A percentile compares a stretch with the other conserved stretches of the same genome.
Evolutionary conservation across 2,329 filamentous ascomycete genomes (phyloP).

Genomic region (Xylariaceae sp.): DNA sequence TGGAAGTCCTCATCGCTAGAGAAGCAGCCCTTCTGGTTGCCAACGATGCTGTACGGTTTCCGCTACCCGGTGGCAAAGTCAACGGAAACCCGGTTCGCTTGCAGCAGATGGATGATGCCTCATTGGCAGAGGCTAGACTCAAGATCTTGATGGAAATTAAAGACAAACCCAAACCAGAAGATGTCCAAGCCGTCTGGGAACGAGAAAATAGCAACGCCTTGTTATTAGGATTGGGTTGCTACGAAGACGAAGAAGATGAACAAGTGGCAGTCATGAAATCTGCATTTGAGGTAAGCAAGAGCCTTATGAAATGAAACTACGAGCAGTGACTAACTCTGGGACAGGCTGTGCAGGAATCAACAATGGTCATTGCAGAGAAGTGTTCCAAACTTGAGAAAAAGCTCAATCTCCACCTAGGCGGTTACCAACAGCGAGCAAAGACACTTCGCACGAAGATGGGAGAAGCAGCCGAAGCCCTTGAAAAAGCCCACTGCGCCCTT

Average conservation of each 20-base stretch:
- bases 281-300: constrained; percentile 65
- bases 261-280: constrained; percentile 58
- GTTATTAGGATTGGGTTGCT: constrained; percentile 78
- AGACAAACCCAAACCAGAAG: constrained; percentile 43
- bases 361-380: constrained; percentile 70
- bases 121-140: constrained; percentile 70
- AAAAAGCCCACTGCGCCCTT: constrained; percentile 68
- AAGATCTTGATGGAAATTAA: constrained; percentile 70
- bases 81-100: constrained; percentile 58
- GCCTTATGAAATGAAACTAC: background rate
- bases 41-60: constrained; percentile 73
- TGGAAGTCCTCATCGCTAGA: constrained; percentile 65
- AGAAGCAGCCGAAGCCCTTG: constrained; percentile 69
- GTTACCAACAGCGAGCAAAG: constrained; percentile 84
- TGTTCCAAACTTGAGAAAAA: constrained; percentile 93
- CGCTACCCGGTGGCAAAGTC: constrained; percentile 63
- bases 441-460: constrained; percentile 73
- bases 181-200: constrained; percentile 53
- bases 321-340: constrained; percentile 10
- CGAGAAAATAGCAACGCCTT: constrained; percentile 50
- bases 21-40: constrained; percentile 79
- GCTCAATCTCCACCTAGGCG: constrained; percentile 78
- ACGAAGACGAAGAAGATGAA: constrained; percentile 71
- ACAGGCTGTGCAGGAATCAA: constrained; percentile 66
- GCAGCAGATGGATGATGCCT: constrained; percentile 64